Evolutionary conservation across 306 rosid species (phyloP), one percentile per base, ranked within the genome.

Genomic region (apple (Malus domestica)): DNA sequence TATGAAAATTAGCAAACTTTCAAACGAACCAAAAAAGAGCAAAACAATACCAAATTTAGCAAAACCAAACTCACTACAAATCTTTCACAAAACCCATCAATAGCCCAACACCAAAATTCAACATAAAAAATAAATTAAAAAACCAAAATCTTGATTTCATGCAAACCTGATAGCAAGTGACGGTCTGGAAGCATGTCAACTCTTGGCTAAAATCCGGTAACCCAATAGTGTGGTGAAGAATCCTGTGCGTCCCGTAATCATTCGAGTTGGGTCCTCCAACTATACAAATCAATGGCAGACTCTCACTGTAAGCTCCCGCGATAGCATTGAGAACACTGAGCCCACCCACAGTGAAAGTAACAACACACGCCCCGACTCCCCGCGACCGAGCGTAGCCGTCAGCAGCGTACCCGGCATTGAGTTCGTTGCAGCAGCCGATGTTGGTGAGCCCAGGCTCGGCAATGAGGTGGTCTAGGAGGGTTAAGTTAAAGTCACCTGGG

Each of bases 211-310:
- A 95, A 78, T 95, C 99, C 16, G 99, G 87, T 11, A 86, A 32
- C 0, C 99, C 99, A 61, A 95, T 90, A 6, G 99, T 95, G 40
- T 95, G 99, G n/a, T 95, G 99, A 3, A 95, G 90, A 45, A 95
- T 73, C 45, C 90, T 55, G 51, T 74, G 89, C n/a, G 89, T 88
- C 0, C 99, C 97, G 12, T 85, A 89, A 72, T 95, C 97, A 35
- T 95, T 95, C 2, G 96, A 85, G 70, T 95, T 95, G 10, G 99
- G 99, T 0, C 97, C 99, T 0, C 99, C 99, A 1, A 90, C 99
- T 3, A 95, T 85, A 46, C 99, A 95, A 74, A 92, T 79, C 27
- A 95, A 64, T 0, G 99, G 97, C 74, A 95, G 71, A 32, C 89
- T 89, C 85, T 95, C 99, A 27, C 96, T 92, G 79, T 80, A 89